Conservation (phyloP, 2,329 filamentous ascomycete species). For the Tolypocladium ovalisporum region DNA sequence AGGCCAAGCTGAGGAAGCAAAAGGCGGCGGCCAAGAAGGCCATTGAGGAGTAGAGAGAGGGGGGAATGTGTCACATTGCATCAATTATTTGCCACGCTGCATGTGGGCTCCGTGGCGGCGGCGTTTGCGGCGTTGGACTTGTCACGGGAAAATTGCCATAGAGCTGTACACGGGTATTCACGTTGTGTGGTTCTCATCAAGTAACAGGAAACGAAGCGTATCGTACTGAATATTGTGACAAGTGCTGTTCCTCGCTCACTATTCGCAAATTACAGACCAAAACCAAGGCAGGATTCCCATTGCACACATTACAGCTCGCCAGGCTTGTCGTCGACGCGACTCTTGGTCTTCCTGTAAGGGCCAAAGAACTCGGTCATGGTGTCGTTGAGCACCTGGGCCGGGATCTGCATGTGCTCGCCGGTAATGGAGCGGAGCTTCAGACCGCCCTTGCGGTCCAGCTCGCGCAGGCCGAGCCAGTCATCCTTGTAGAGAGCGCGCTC, state of each 20-base stretch:
- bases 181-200: not conserved
- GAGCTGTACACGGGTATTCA: not conserved
- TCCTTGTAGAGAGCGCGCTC: conserved; percentile 68
- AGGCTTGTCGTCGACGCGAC: conserved; percentile 14
- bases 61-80: not conserved
- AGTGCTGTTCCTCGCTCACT: not conserved
- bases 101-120: conserved; percentile 12
- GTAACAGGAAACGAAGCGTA: not conserved
- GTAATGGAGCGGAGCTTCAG: conserved; percentile 63
- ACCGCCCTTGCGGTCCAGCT: conserved; percentile 67
- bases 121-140: conserved; percentile 21
- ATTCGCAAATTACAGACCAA: not conserved
- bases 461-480: conserved; percentile 84
- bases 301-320: conserved; percentile 26
- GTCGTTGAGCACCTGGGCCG: conserved; percentile 51
- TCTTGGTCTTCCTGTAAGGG: conserved; percentile 30
- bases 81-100: not conserved
- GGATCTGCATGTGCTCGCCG: conserved; percentile 77
- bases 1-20: conserved; percentile 46
- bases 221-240: not conserved
- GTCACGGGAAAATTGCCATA: conserved; percentile 1
- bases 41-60: conserved; percentile 25
- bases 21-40: conserved; percentile 46
- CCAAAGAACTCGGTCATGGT: conserved; percentile 60
- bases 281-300: not conserved